A percentile compares a stretch with the other conserved stretches of the same genome.
phyloP scores from a whole-genome alignment of 2,329 filamentous ascomycete species.

The Diplodia seriata region DNA sequence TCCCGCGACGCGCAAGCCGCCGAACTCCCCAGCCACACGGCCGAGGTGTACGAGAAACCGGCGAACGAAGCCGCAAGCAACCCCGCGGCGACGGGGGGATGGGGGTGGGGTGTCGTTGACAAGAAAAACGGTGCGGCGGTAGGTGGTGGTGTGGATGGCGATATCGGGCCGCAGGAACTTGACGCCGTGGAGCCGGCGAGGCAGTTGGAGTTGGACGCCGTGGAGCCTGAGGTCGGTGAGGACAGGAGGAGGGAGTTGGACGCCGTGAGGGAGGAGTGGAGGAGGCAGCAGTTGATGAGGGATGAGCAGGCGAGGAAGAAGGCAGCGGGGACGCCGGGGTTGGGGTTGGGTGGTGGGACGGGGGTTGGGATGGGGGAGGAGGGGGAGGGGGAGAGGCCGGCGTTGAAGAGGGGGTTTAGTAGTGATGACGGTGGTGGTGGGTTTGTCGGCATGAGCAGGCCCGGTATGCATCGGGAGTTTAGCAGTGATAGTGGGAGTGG shows the following conservation, averaged over 20 bases:
- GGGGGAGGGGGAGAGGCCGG: background rate
- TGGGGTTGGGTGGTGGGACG: background rate
- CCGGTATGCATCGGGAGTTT: too few species aligned
- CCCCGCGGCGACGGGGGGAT: too few species aligned
- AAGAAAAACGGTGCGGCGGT: background rate
- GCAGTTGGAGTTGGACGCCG: background rate
- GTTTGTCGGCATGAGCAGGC: too few species aligned
- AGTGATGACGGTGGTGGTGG: too few species aligned
- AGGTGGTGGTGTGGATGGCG: background rate
- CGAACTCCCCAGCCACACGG: background rate
- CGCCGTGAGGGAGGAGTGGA: background rate
- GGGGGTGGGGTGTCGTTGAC: too few species aligned
- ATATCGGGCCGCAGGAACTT: background rate
- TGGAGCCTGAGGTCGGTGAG: background rate
- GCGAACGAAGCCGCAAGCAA: background rate
- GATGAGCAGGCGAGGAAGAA: background rate
- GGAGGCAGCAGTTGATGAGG: background rate
- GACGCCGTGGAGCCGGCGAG: background rate
- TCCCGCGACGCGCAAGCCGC: too few species aligned
- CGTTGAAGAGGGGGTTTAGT: background rate
- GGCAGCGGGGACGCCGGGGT: too few species aligned
- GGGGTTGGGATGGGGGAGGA: too few species aligned
- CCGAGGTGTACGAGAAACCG: slow-evolving; percentile 8
- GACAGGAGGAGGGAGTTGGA: background rate
- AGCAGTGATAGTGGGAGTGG: too few species aligned